phyloP scores from a whole-genome alignment of 257 asterid species.

The Pogostemon cablin region DNA sequence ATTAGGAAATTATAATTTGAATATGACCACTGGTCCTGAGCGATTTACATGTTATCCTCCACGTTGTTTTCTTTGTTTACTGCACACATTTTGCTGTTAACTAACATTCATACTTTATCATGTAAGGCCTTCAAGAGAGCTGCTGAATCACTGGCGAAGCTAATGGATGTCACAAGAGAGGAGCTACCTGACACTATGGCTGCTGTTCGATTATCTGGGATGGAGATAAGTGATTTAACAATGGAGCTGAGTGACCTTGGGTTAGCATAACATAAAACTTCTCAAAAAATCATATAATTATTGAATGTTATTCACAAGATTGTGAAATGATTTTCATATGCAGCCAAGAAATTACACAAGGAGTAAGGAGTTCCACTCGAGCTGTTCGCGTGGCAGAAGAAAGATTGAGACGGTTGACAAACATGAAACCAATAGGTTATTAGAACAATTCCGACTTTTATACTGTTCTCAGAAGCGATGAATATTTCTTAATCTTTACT shows the following conservation, averaged over 20 bases:
- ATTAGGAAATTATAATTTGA: conserved; percentile 7
- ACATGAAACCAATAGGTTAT: conserved; percentile 63
- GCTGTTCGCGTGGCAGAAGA: conserved; percentile 83
- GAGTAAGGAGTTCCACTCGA: conserved; percentile 82
- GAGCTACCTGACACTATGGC: conserved; percentile 97
- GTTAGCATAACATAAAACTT: conserved; percentile 41
- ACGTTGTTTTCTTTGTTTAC: conserved; percentile 21
- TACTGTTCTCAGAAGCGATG: conserved; percentile 28
- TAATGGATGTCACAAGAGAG: conserved; percentile 81
- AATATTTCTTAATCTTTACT: conserved; percentile 65
- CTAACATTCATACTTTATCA: conserved; percentile 19
- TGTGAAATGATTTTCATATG: conserved; percentile 1
- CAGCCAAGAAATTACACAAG: conserved; percentile 84
- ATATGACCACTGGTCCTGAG: not conserved
- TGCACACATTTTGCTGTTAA: conserved; percentile 22
- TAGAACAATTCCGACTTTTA: conserved; percentile 13
- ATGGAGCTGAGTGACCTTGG: conserved; percentile 94
- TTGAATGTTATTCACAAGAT: not conserved
- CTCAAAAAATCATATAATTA: not conserved
- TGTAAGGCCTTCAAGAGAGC: conserved; percentile 85
- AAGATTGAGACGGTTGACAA: conserved; percentile 64
- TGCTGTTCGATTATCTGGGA: conserved; percentile 90
- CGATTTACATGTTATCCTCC: not conserved
- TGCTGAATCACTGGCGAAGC: conserved; percentile 77
- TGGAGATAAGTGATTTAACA: conserved; percentile 93